Evolutionary conservation across 1,284 basidiomycete species (phyloP), one percentile per base, ranked within the genome.

Genomic region (Microbotryum lychnidis-dioicae): DNA sequence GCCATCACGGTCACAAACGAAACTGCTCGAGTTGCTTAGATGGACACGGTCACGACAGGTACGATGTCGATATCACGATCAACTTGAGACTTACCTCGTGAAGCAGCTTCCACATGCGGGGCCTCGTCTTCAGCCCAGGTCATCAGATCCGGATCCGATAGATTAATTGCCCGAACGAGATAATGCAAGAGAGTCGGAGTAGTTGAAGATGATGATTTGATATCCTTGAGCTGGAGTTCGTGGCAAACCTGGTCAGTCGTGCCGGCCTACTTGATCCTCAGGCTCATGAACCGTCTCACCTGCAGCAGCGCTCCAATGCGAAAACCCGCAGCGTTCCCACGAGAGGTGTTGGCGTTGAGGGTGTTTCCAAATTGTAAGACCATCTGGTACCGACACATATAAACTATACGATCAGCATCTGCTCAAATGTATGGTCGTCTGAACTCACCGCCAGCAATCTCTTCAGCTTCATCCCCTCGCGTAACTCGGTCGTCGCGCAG

Each of bases 161-260:
- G 80, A 62, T 89, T 74, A n/a, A 94, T 78, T 6, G 88, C 80
- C 54, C 82, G 80, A 8, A 88, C 88, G 27, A 94, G 72, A 73
- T 91, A 94, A 74, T 96, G 91, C 29, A 96, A 77, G 27, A 96
- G 78, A 0, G 89, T 93, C 0, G 90, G 89, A 68, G 89, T 92
- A 2, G 83, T 83, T 0, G 81, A 58, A 0, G 81, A 80, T 0
- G 82, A 82, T 0, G 89, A 87, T 29, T 64, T 61, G 1, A 87
- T 93, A 69, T 94, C 91, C 70, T 83, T 86, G 75, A 93, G 76
- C 89, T 91, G 65, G 4, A 18, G 18, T n/a, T 42, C 14, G 12
- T 18, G 16, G 37, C 37, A 18, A 18, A 42, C 12, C 37, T 42
- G 16, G 37, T 42, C 37, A 42, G 37, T 42, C 37, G 37, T 18